A percentile compares a stretch with the other conserved stretches of the same genome.
phyloP scores from a whole-genome alignment of 495 filamentous ascomycete genomes.

The Amphirosellinia nigrospora region DNA sequence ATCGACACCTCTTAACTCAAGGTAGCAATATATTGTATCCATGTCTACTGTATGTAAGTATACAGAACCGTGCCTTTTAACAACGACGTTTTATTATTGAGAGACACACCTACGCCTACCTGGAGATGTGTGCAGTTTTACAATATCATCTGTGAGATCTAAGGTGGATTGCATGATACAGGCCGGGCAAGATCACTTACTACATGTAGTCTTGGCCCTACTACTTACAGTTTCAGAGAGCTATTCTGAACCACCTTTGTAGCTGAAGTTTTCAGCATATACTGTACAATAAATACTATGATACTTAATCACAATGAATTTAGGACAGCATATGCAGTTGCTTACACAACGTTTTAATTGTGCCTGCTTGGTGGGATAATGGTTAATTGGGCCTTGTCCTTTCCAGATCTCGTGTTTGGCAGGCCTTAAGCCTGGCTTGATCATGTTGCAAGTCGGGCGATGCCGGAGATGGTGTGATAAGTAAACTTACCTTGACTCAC shows the following conservation, averaged over 20 bases:
- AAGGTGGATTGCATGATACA: neutral
- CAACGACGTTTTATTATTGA: neutral
- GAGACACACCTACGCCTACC: neutral
- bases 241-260: neutral
- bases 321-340: too few species aligned
- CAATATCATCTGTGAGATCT: neutral
- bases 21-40: neutral
- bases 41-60: neutral
- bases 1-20: neutral
- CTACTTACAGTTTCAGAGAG: neutral
- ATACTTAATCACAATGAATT: neutral
- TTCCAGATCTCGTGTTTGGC: neutral
- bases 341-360: neutral
- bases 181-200: neutral
- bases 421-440: neutral
- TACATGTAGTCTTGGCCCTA: neutral
- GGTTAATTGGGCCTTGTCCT: conserved; percentile 7
- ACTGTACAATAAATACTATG: too few species aligned
- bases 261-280: neutral
- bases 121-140: too few species aligned
- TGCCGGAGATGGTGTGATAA: conserved; percentile 24
- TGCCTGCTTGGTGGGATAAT: neutral
- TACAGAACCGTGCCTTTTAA: too few species aligned
- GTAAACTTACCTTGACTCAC: neutral
- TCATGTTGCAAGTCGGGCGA: conserved; percentile 17